Conservation (phyloP, 371 early-diverging fungal species). For the Mortierella sp. region DNA sequence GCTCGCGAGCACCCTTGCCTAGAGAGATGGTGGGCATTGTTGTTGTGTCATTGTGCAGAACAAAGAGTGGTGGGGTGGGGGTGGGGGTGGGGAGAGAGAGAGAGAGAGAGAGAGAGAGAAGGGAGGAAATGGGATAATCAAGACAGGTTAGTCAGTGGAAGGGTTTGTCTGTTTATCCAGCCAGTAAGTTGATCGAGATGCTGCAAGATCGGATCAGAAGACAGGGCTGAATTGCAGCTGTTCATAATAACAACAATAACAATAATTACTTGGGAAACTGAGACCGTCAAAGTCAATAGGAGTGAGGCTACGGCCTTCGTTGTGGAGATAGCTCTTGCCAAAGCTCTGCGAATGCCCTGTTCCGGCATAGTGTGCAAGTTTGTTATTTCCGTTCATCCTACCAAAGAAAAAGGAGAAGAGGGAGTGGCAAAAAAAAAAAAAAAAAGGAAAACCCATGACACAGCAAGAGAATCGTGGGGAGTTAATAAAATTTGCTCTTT, state of each 20-base stretch:
- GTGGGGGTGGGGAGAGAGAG: not conserved
- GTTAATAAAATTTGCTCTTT: no score
- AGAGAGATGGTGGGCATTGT: not conserved
- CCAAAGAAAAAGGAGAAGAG: no score
- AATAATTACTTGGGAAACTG: constrained; percentile 41
- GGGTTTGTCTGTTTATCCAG: not conserved
- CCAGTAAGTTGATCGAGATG: no score
- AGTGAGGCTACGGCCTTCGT: constrained; percentile 25
- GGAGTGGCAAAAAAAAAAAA: no score
- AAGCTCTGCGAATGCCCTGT: constrained; percentile 36
- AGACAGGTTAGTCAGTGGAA: not conserved
- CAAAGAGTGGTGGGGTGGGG: not conserved
- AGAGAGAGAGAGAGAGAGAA: not conserved
- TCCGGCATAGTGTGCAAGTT: constrained; percentile 20
- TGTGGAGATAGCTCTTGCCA: constrained; percentile 38
- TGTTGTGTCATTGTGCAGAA: not conserved
- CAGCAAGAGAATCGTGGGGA: no score
- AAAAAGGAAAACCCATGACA: no score
- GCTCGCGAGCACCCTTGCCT: constrained; percentile 64
- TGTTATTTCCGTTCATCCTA: no score
- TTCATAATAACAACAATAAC: not conserved
- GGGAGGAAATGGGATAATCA: not conserved
- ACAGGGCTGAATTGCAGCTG: no score
- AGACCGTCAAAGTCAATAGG: constrained; percentile 52
- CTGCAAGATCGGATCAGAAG: no score